Percentiles rank a stretch among this genome's conserved stretches.
Evolutionary conservation across 805 yeast species (phyloP).

Genomic region (Metschnikowia arizonensis): DNA sequence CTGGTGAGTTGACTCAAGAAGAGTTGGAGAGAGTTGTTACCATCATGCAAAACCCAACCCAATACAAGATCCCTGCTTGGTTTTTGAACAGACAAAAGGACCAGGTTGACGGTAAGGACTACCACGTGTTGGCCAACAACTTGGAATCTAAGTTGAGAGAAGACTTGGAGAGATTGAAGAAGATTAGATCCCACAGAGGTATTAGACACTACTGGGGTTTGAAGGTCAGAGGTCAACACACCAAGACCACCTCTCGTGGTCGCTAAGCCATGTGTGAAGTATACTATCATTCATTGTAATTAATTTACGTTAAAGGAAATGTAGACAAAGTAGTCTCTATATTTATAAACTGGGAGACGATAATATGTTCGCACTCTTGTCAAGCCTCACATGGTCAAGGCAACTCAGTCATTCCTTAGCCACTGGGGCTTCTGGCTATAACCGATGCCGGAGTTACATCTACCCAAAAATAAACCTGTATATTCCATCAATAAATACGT

Average conservation of each 20-base stretch:
- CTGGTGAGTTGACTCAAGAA: constrained; percentile 99
- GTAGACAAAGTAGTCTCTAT: too few relatives aligned
- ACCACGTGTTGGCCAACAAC: constrained; percentile 98
- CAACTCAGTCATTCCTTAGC: too few relatives aligned
- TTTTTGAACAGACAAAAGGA: constrained; percentile 96
- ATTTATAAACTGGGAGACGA: too few relatives aligned
- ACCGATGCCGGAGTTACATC: too few relatives aligned
- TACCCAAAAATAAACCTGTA: too few relatives aligned
- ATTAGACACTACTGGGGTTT: constrained; percentile 99
- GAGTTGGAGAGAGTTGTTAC: constrained; percentile 99
- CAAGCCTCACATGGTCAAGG: too few relatives aligned
- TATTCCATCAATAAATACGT: too few relatives aligned
- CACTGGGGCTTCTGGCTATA: too few relatives aligned
- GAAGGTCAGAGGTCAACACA: constrained; percentile 99
- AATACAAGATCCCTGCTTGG: constrained; percentile 99
- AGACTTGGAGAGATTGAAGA: constrained; percentile 99
- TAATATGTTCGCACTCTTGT: too few relatives aligned
- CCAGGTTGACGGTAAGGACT: constrained; percentile 97
- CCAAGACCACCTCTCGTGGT: constrained; percentile 99
- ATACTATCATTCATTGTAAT: constrained; percentile 16
- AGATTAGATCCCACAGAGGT: constrained; percentile 99
- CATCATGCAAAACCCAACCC: constrained; percentile 99
- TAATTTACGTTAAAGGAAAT: constrained; percentile 18
- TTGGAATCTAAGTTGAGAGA: constrained; percentile 99
- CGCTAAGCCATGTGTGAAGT: constrained; percentile 26